These are phyloP conservation scores for Xylariaceae sp. DNA, from an alignment of 2,329 filamentous ascomycete genomes.

Conservation along the genomic window DNA sequence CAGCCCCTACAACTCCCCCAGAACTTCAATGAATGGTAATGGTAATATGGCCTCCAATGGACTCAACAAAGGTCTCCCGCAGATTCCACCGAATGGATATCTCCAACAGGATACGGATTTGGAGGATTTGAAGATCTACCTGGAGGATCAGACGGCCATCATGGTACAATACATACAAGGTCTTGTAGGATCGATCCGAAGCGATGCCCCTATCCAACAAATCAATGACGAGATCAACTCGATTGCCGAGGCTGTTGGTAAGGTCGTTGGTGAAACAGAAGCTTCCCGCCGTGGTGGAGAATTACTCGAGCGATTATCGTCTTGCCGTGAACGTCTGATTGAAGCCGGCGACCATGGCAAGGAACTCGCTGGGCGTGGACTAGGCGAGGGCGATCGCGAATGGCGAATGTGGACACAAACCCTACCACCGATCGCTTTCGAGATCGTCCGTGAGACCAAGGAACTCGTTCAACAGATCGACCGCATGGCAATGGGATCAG, in stretches of 20 bases:
- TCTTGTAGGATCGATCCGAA: conserved; percentile 69
- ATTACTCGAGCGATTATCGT: conserved; percentile 54
- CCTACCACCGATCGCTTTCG: conserved; percentile 80
- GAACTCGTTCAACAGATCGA: conserved; percentile 57
- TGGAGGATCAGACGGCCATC: conserved; percentile 77
- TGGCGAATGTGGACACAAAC: conserved; percentile 65
- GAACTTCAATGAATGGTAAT: conserved; percentile 45
- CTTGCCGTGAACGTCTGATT: conserved; percentile 62
- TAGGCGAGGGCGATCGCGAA: conserved; percentile 49
- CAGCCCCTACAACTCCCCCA: conserved; percentile 67
- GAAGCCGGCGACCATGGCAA: conserved; percentile 60
- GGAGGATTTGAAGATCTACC: conserved; percentile 63
- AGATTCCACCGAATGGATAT: conserved; percentile 39
- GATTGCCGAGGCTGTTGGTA: conserved; percentile 67
- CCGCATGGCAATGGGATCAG: conserved; percentile 33
- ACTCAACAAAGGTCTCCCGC: conserved; percentile 33
- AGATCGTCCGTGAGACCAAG: conserved; percentile 78
- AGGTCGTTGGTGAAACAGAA: conserved; percentile 65
- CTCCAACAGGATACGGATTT: conserved; percentile 36
- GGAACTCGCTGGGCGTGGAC: conserved; percentile 51
- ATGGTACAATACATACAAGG: conserved; percentile 78
- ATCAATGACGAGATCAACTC: conserved; percentile 67
- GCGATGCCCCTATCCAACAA: conserved; percentile 57
- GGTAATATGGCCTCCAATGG: conserved; percentile 29
- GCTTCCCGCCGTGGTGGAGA: conserved; percentile 48